These are phyloP conservation scores for Luffa aegyptiaca DNA, from an alignment of 306 rosid genomes.

Conservation along the genomic window DNA sequence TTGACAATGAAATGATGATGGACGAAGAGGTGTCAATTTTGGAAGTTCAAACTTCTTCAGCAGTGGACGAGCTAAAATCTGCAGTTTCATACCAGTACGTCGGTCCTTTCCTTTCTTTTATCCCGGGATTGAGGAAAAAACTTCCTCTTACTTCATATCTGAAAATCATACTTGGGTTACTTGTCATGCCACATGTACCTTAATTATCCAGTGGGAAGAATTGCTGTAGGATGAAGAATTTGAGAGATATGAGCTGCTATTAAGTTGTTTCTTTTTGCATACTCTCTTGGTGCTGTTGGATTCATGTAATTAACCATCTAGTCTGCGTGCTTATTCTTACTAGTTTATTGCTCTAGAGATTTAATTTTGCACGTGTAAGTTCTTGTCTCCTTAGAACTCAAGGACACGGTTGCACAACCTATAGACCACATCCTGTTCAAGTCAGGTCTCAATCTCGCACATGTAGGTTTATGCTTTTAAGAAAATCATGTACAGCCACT, in stretches of 20 bases:
- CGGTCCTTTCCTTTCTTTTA: conserved; percentile 6
- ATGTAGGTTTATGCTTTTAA: background rate
- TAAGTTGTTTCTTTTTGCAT: background rate
- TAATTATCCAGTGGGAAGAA: background rate
- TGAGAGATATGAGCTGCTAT: background rate
- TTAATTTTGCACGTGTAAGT: background rate
- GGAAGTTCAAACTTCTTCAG: conserved; percentile 68
- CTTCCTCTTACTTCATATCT: background rate
- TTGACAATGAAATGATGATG: conserved; percentile 53
- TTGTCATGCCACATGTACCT: background rate
- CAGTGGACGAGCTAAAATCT: conserved; percentile 68
- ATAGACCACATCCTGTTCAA: no score
- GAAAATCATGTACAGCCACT: background rate
- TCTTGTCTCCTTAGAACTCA: no score
- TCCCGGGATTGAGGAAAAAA: background rate
- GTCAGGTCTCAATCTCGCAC: no score
- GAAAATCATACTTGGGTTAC: background rate
- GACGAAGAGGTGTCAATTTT: conserved; percentile 69
- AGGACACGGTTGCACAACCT: no score
- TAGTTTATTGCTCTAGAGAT: background rate
- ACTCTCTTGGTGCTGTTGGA: background rate
- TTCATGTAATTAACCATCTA: background rate
- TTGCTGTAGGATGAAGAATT: background rate
- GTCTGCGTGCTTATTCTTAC: background rate
- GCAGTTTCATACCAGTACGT: conserved; percentile 61